Conservation (phyloP, 345 rosid species). For the Brassica nigra region DNA sequence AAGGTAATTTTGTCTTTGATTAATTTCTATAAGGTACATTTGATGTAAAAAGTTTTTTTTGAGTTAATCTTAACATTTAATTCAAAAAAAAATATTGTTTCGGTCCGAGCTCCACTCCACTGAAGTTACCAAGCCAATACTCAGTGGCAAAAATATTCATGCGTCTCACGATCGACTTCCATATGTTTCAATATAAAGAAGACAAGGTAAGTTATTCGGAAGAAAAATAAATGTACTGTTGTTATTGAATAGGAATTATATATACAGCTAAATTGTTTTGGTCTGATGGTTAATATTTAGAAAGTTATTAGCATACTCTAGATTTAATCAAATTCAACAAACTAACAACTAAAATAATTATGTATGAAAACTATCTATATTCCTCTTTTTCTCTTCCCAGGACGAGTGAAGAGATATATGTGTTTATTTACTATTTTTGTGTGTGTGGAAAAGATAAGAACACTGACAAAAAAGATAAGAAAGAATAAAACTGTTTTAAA, state of each 20-base stretch:
- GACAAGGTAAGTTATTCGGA: not conserved
- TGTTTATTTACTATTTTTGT: not conserved
- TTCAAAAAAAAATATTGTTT: not conserved
- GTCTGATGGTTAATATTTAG: not conserved
- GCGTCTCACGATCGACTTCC: not conserved
- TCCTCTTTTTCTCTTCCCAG: not conserved
- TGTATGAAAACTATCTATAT: not conserved
- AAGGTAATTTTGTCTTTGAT: too few relatives aligned
- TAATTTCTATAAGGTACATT: too few relatives aligned
- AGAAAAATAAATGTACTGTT: not conserved
- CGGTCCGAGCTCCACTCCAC: not conserved
- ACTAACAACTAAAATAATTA: not conserved
- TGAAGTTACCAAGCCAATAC: not conserved
- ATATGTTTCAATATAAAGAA: not conserved
- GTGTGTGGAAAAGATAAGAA: conserved; percentile 11
- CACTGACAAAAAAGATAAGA: conserved; percentile 26
- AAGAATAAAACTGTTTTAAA: conserved; percentile 14
- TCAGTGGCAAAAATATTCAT: not conserved
- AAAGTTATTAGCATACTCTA: not conserved
- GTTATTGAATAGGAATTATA: not conserved
- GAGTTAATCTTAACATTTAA: too few relatives aligned
- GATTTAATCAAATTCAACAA: not conserved
- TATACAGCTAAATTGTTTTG: not conserved
- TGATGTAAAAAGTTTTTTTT: too few relatives aligned
- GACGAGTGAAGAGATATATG: not conserved